Percentiles rank a stretch among this genome's conserved stretches.
Conservation (phyloP, 1,139 yeast species). For the Pichia sorboxylosa region DNA sequence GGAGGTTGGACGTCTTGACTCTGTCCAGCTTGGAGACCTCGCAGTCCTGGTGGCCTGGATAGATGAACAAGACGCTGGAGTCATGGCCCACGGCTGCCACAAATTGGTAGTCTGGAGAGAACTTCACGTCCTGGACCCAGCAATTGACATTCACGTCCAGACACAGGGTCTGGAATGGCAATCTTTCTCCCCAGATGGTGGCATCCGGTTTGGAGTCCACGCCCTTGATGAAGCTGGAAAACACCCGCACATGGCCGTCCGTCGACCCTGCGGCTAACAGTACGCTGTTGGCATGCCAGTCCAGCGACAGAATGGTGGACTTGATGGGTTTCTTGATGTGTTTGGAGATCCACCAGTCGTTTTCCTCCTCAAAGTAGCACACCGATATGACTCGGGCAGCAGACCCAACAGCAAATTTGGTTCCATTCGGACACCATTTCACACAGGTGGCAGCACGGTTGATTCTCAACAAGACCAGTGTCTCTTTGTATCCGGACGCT, state of each 20-base stretch:
- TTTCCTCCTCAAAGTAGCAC: slow-evolving; percentile 90
- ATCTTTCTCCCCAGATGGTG: slow-evolving; percentile 84
- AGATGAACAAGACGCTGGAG: slow-evolving; percentile 62
- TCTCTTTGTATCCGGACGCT: slow-evolving; percentile 60
- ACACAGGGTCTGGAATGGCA: slow-evolving; percentile 90
- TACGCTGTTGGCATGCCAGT: slow-evolving; percentile 94
- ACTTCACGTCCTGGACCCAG: slow-evolving; percentile 87
- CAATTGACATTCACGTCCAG: slow-evolving; percentile 77
- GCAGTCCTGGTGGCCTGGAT: slow-evolving; percentile 43
- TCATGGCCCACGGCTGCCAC: slow-evolving; percentile 55
- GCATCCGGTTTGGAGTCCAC: slow-evolving; percentile 75
- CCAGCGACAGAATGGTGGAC: slow-evolving; percentile 72
- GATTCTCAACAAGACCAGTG: slow-evolving; percentile 83
- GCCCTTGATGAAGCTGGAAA: slow-evolving; percentile 86
- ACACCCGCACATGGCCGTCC: slow-evolving; percentile 89
- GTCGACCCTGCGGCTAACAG: slow-evolving; percentile 86
- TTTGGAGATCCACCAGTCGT: slow-evolving; percentile 99
- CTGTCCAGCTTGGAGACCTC: slow-evolving; percentile 25
- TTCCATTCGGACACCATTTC: slow-evolving; percentile 87
- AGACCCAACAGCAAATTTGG: slow-evolving; percentile 93
- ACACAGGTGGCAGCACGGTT: slow-evolving; percentile 91
- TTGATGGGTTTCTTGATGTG: slow-evolving; percentile 89
- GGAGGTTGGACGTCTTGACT: slow-evolving; percentile 65
- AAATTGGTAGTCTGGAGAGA: slow-evolving; percentile 69
- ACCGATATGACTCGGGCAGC: slow-evolving; percentile 91